Evolutionary conservation across 768 basidiomycete species (phyloP).

Genomic region (Serendipita sp.): DNA sequence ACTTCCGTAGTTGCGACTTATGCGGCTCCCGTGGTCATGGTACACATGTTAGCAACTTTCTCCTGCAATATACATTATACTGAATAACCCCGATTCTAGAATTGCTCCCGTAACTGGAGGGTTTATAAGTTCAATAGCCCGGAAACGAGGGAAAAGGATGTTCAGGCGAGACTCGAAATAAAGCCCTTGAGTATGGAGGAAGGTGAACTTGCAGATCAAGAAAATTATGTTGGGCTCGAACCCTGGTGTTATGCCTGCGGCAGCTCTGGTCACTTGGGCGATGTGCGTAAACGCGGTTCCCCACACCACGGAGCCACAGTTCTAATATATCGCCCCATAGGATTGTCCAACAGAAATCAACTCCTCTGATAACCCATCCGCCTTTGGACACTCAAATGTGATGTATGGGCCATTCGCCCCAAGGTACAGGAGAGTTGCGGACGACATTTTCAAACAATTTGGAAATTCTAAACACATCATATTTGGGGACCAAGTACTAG

Average conservation of each 20-base stretch:
- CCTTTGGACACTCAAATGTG: neutral
- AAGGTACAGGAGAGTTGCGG: neutral
- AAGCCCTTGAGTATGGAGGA: neutral
- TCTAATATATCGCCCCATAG: neutral
- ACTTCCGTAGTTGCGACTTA: neutral
- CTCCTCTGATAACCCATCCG: neutral
- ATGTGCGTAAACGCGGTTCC: neutral
- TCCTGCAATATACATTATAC: neutral
- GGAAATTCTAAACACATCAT: neutral
- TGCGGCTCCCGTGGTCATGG: neutral
- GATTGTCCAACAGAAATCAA: neutral
- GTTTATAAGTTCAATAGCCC: neutral
- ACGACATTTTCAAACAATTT: neutral
- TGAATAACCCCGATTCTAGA: neutral
- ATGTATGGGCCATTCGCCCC: neutral
- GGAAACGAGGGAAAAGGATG: neutral
- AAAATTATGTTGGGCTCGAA: neutral
- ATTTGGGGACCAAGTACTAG: conserved; percentile 2
- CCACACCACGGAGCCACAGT: neutral
- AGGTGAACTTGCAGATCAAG: neutral
- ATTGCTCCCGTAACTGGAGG: neutral
- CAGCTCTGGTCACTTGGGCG: neutral
- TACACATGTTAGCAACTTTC: neutral
- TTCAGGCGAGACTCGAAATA: neutral
- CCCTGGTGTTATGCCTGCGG: neutral